phyloP scores from a whole-genome alignment of 1,284 basidiomycete genomes.

The Ganoderma resinaceum region DNA sequence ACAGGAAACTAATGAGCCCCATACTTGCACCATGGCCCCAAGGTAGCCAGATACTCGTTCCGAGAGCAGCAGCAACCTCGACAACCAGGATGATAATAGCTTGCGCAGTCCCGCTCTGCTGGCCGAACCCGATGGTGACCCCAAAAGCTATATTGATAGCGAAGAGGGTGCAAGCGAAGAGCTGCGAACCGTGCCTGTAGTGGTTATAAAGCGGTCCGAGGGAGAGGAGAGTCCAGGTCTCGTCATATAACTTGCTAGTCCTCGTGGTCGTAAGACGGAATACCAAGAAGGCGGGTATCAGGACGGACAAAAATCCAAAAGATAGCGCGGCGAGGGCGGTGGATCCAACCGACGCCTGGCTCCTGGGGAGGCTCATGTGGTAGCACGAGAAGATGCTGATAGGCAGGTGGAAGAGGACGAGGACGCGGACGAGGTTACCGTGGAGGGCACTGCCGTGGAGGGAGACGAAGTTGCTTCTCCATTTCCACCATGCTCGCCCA shows the following conservation, averaged over 20 bases:
- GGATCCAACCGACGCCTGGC: conserved; percentile 59
- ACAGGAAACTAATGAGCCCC: conserved; percentile 92
- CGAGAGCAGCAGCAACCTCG: conserved; percentile 82
- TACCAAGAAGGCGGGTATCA: conserved; percentile 80
- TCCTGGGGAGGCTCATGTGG: conserved; percentile 72
- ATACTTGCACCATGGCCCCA: conserved; percentile 97
- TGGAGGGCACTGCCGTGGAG: conserved; percentile 82
- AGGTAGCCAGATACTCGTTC: conserved; percentile 93
- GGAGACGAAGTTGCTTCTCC: conserved; percentile 69
- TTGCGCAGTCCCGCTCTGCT: conserved; percentile 90
- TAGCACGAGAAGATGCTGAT: conserved; percentile 92
- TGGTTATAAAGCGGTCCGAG: conserved; percentile 96
- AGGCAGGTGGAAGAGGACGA: conserved; percentile 93
- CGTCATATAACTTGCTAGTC: conserved; percentile 93
- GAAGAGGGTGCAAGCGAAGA: conserved; percentile 87
- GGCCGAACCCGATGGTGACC: conserved; percentile 87
- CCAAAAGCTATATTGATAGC: conserved; percentile 84
- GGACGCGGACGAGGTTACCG: conserved; percentile 90
- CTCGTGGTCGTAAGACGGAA: conserved; percentile 80
- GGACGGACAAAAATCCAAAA: conserved; percentile 81
- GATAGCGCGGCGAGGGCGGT: conserved; percentile 78
- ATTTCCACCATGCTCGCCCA: conserved; percentile 56
- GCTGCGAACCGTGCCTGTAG: conserved; percentile 90
- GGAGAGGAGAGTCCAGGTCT: conserved; percentile 89
- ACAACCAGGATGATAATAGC: conserved; percentile 88